A percentile compares a stretch with the other conserved stretches of the same genome.
phyloP scores from a whole-genome alignment of 371 early-diverging fungal species.

The Funneliformis caledonium region DNA sequence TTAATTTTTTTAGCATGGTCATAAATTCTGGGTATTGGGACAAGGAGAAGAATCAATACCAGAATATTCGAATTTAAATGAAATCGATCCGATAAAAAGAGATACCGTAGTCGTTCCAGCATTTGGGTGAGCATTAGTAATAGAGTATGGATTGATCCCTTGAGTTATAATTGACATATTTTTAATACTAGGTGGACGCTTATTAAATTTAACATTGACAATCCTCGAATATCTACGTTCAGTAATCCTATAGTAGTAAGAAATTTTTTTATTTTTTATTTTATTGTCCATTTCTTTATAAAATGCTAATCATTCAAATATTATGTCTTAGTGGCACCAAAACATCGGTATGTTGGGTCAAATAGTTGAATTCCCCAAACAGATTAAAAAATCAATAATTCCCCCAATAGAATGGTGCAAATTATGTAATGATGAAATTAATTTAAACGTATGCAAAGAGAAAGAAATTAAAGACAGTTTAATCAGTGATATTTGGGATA shows the following conservation, averaged over 20 bases:
- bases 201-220: neutral
- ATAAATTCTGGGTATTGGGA: neutral
- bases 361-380: neutral
- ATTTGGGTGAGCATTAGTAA: neutral
- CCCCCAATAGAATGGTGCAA: constrained; percentile 14
- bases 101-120: neutral
- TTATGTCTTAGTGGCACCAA: neutral
- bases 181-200: neutral
- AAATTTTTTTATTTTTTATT: neutral
- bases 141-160: neutral
- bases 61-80: neutral
- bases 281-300: neutral
- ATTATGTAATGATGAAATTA: neutral
- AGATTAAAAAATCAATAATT: neutral
- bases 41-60: neutral
- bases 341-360: constrained; percentile 3
- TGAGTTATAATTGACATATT: neutral
- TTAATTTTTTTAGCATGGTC: neutral
- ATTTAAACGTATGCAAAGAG: neutral
- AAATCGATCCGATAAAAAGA: neutral
- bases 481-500: neutral
- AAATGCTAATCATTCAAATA: neutral
- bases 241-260: constrained; percentile 7
- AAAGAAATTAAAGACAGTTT: too few relatives aligned
- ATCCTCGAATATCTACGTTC: neutral